A percentile compares a stretch with the other conserved stretches of the same genome.
These are phyloP conservation scores for Puya raimondii DNA, from an alignment of 176 grass and related monocot genomes.

Conservation along the genomic window DNA sequence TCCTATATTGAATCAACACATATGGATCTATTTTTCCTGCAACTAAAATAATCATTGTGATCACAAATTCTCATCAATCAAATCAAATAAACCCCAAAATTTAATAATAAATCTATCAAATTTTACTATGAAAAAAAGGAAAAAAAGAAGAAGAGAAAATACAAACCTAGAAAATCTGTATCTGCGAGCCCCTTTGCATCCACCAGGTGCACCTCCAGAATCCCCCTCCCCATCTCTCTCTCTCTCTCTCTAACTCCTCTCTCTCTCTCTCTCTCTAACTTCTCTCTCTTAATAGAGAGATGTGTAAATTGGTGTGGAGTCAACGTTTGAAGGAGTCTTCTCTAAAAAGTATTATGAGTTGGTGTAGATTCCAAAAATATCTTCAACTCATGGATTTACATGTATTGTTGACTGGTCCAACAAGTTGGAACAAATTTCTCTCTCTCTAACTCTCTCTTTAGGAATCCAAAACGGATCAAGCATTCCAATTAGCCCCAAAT, in stretches of 20 bases:
- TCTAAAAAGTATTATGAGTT: no score
- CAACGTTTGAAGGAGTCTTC: no score
- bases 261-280: not conserved
- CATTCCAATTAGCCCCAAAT: no score
- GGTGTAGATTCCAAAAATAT: no score
- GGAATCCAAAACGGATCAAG: no score
- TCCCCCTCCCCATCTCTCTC: constrained; percentile 42
- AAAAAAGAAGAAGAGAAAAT: not conserved
- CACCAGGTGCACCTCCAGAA: constrained; percentile 72
- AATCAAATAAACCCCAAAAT: not conserved
- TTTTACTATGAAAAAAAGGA: not conserved
- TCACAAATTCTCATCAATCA: not conserved
- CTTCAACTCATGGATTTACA: no score
- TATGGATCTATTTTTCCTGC: constrained; percentile 89
- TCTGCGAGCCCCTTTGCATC: constrained; percentile 60
- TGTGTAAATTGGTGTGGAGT: no score
- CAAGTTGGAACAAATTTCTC: no score
- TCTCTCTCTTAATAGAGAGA: no score
- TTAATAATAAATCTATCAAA: not conserved
- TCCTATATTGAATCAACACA: constrained; percentile 57
- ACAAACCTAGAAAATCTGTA: constrained; percentile 61
- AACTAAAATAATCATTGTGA: not conserved
- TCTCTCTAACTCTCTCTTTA: no score
- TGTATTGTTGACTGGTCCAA: no score
- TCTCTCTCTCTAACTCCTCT: not conserved